Evolutionary conservation across 768 basidiomycete genomes (phyloP), one percentile per base, ranked within the genome.

Genomic region (Obba rivulosa): DNA sequence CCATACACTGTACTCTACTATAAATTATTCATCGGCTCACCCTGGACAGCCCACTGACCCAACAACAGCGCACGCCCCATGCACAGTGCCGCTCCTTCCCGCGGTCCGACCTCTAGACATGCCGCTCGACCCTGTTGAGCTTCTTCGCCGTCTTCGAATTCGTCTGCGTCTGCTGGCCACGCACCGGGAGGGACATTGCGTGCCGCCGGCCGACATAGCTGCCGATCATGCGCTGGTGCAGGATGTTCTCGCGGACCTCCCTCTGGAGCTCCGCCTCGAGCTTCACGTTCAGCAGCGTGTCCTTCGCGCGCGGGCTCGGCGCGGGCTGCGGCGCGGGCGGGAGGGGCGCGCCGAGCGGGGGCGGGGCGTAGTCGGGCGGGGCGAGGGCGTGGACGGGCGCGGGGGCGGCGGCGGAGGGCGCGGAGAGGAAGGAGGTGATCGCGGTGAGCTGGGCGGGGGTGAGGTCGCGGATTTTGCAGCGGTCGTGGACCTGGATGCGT

Each of bases 171-270:
- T 85, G 85, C 69, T 98, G 95, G 48, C 95, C 95, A 66, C 95
- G 79, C 51, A 98, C 95, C 3, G 95, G 95, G 39, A 95, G 68
- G 50, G 84, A 81, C 84, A 93, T 91, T 8, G 92, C 92, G 65
- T 98, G 95, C 66, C 93, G 74, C 73, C 82, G 81, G 43, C 96
- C 96, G 43, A 91, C 81, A 66, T 95, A 94, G 57, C 87, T 92
- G 41, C 95, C 95, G 66, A 98, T 92, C 78, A 87, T 87, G 52
- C 91, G 75, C 67, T 93, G 83, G 69, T 96, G 93, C 4, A 80
- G 83, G 64, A 99, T 94, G 64, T 97, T 93, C 65, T 91, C 91
- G 69, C 83, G 79, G 59, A 94, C 75, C 63, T 83, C 77, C 58
- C 87, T 78, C 65, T 76, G 79, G 61, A 94, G 69, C 66, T 97